phyloP scores from a whole-genome alignment of 2,329 filamentous ascomycete genomes.

The Paracorniculantispora psalliotae region DNA sequence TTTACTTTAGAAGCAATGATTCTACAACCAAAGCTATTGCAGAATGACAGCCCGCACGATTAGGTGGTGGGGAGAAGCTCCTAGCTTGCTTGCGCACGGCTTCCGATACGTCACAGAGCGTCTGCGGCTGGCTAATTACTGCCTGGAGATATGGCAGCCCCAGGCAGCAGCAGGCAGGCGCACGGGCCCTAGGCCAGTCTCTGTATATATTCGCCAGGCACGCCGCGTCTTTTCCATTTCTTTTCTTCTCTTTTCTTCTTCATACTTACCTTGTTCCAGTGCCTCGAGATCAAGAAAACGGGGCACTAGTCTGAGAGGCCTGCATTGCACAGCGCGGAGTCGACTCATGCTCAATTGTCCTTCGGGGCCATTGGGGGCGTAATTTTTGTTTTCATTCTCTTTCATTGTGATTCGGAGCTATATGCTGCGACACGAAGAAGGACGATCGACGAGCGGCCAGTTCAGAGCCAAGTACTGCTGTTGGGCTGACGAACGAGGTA shows the following conservation, averaged over 20 bases:
- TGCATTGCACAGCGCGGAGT: slow-evolving; percentile 52
- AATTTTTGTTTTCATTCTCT: slow-evolving; percentile 44
- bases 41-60: neutral
- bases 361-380: slow-evolving; percentile 46
- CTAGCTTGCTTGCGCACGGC: neutral
- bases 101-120: neutral
- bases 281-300: slow-evolving; percentile 39
- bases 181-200: slow-evolving; percentile 21
- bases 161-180: slow-evolving; percentile 16
- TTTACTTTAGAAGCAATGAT: neutral
- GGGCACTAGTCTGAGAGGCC: slow-evolving; percentile 38
- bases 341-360: slow-evolving; percentile 44
- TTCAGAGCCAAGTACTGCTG: too few relatives aligned
- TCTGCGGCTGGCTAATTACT: neutral
- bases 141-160: slow-evolving; percentile 11
- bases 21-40: neutral
- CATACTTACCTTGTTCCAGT: slow-evolving; percentile 49
- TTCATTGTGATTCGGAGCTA: slow-evolving; percentile 39
- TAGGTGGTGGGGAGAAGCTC: neutral
- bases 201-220: slow-evolving; percentile 19
- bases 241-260: slow-evolving; percentile 32
- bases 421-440: slow-evolving; percentile 40
- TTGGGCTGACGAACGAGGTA: too few relatives aligned
- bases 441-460: neutral
- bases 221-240: slow-evolving; percentile 13